Evolutionary conservation across 306 rosid genomes (phyloP).

Genomic region (Acacia acuminata): DNA sequence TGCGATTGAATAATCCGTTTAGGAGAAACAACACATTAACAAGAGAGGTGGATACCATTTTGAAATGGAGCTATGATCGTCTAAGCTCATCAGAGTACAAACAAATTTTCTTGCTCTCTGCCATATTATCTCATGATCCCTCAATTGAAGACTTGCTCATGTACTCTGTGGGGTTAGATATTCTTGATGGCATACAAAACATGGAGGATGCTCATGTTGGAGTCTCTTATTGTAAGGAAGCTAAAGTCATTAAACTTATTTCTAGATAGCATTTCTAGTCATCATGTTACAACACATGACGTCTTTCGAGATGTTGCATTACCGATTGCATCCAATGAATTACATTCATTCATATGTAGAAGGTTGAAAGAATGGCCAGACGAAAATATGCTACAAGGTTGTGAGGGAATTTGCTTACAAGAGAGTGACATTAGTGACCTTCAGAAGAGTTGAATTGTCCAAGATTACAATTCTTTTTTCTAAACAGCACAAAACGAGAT

Average conservation of each 20-base stretch:
- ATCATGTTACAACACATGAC: not conserved
- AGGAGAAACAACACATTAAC: not conserved
- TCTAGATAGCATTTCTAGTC: not conserved
- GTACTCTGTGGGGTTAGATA: not conserved
- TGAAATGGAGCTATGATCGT: not conserved
- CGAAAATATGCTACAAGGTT: too few species aligned
- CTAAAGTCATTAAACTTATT: not conserved
- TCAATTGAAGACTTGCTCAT: not conserved
- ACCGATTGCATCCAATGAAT: not conserved
- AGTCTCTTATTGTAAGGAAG: not conserved
- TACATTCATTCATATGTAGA: too few species aligned
- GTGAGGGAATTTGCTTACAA: too few species aligned
- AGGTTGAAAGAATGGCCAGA: too few species aligned
- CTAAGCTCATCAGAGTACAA: not conserved
- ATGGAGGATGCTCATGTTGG: not conserved
- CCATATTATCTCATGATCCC: not conserved
- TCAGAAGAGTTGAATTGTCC: not conserved
- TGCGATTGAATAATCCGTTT: not conserved
- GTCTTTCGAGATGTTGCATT: not conserved
- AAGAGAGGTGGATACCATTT: not conserved
- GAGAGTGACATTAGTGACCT: too few species aligned
- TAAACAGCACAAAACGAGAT: not conserved
- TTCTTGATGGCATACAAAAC: not conserved
- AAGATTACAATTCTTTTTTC: too few species aligned
- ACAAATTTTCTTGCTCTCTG: not conserved